Evolutionary conservation across 495 filamentous ascomycete species (phyloP).

Genomic region (Penicillium pancosmium): DNA sequence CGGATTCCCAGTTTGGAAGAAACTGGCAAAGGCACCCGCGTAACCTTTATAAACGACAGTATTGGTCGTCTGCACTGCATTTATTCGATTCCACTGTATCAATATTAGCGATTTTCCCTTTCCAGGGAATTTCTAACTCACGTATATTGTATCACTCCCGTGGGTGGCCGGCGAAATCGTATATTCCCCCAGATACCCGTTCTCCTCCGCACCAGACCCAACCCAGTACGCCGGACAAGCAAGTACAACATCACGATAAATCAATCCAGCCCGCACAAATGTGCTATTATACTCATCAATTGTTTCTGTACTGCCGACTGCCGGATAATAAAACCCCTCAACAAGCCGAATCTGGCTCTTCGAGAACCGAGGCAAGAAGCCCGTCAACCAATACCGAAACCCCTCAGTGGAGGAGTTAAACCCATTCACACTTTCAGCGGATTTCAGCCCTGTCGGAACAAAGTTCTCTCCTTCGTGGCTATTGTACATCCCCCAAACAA

Average conservation of each 20-base stretch:
- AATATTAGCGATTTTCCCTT: background rate
- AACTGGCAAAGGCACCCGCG: slow-evolving; percentile 60
- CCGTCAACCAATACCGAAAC: slow-evolving; percentile 53
- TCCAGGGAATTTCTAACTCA: slow-evolving; percentile 27
- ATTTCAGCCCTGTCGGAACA: slow-evolving; percentile 50
- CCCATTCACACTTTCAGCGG: slow-evolving; percentile 28
- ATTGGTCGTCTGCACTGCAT: slow-evolving; percentile 54
- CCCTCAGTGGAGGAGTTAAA: slow-evolving; percentile 49
- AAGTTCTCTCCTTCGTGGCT: slow-evolving; percentile 64
- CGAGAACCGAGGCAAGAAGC: slow-evolving; percentile 54
- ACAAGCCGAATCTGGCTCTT: slow-evolving; percentile 37
- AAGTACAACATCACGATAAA: slow-evolving; percentile 62
- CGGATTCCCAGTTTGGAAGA: slow-evolving; percentile 61
- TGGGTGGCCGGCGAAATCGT: slow-evolving; percentile 61
- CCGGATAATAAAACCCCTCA: slow-evolving; percentile 49
- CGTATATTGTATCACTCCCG: slow-evolving; percentile 60
- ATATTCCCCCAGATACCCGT: slow-evolving; percentile 60
- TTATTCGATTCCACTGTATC: slow-evolving; percentile 58
- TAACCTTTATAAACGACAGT: slow-evolving; percentile 59
- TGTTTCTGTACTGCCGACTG: slow-evolving; percentile 43
- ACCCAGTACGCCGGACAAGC: slow-evolving; percentile 63
- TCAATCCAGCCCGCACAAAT: slow-evolving; percentile 51
- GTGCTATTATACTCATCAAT: slow-evolving; percentile 48
- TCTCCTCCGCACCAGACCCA: slow-evolving; percentile 43
- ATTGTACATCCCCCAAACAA: slow-evolving; percentile 59